Percentiles rank a stretch among this genome's conserved stretches.
These are phyloP conservation scores for Zymoseptoria pseudotritici DNA, from an alignment of 2,329 filamentous ascomycete species.

Conservation along the genomic window DNA sequence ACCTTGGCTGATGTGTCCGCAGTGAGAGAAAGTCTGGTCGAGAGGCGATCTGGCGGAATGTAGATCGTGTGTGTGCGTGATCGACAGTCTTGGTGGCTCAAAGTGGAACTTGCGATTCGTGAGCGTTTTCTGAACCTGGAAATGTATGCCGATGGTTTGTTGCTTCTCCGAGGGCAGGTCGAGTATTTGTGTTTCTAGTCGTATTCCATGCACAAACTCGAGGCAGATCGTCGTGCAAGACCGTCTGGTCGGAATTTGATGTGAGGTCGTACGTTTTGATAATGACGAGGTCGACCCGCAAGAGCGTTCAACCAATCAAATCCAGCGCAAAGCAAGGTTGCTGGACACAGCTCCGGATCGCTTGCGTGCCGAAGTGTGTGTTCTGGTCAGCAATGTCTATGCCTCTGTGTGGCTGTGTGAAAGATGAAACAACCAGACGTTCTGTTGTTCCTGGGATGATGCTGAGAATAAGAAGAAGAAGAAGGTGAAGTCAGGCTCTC, in stretches of 20 bases:
- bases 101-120: not conserved
- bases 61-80: not conserved
- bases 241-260: not conserved
- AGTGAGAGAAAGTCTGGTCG: not conserved
- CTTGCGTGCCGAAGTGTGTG: not conserved
- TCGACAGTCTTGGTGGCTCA: not conserved
- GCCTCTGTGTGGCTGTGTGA: not conserved
- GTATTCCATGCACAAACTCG: not conserved
- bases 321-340: not conserved
- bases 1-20: not conserved
- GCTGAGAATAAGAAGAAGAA: not conserved
- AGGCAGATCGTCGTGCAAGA: not conserved
- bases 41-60: not conserved
- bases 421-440: not conserved
- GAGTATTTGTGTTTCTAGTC: not conserved
- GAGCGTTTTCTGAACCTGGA: not conserved
- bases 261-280: not conserved
- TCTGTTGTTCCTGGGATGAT: not conserved
- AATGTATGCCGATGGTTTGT: not conserved
- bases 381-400: not conserved
- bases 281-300: not conserved
- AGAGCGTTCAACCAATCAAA: not conserved
- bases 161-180: not conserved
- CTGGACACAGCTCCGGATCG: not conserved
- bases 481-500: not conserved